A percentile compares a stretch with the other conserved stretches of the same genome.
Conservation (phyloP, 768 basidiomycete species). For the Boletus pseudopeckii region DNA sequence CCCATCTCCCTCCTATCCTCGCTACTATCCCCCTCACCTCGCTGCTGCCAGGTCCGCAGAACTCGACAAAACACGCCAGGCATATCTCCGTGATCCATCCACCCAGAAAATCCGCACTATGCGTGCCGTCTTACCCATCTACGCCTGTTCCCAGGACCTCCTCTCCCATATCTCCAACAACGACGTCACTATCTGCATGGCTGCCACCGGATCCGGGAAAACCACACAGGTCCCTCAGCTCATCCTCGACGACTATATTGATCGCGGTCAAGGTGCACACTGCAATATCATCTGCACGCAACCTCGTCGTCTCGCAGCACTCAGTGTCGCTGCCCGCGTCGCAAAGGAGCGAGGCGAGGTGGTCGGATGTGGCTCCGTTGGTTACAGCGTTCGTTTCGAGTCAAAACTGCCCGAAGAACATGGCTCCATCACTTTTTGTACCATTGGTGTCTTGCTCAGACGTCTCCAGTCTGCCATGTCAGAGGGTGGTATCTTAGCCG, state of each 20-base stretch:
- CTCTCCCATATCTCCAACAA: slow-evolving; percentile 66
- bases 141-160: slow-evolving; percentile 61
- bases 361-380: slow-evolving; percentile 65
- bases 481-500: slow-evolving; percentile 33
- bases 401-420: slow-evolving; percentile 70
- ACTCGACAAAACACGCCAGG: slow-evolving; percentile 50
- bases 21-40: slow-evolving; percentile 28
- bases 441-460: slow-evolving; percentile 86
- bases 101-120: slow-evolving; percentile 65
- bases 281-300: slow-evolving; percentile 95
- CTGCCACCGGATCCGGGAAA: slow-evolving; percentile 89
- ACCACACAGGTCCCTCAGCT: slow-evolving; percentile 94
- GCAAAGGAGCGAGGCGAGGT: slow-evolving; percentile 81
- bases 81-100: slow-evolving; percentile 58
- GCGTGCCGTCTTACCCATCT: slow-evolving; percentile 72
- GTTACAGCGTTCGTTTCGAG: slow-evolving; percentile 93
- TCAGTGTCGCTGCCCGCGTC: slow-evolving; percentile 88
- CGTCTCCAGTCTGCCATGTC: slow-evolving; percentile 74
- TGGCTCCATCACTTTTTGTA: slow-evolving; percentile 90
- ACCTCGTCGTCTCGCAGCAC: slow-evolving; percentile 86
- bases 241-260: slow-evolving; percentile 80
- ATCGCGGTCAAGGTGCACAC: slow-evolving; percentile 69
- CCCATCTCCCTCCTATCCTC: slow-evolving; percentile 20
- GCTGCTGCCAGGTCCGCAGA: slow-evolving; percentile 53
- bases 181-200: slow-evolving; percentile 87